Evolutionary conservation across 495 filamentous ascomycete species (phyloP).

Genomic region (Penicillium antarcticum): DNA sequence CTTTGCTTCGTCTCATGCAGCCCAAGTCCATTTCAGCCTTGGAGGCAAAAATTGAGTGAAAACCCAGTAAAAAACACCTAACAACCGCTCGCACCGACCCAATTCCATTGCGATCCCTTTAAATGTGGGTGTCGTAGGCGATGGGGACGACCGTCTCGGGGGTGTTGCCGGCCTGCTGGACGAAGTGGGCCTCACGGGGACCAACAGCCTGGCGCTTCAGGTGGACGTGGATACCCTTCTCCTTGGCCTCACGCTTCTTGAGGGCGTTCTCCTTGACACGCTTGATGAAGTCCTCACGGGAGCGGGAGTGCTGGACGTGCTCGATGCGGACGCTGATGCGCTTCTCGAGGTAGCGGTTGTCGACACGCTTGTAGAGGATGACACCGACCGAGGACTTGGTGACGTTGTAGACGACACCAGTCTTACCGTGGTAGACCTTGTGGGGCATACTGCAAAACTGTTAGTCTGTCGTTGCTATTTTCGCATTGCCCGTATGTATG

Average conservation of each 20-base stretch:
- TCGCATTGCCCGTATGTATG: not conserved
- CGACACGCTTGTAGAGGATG: constrained; percentile 97
- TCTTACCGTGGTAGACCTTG: constrained; percentile 99
- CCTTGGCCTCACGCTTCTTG: constrained; percentile 89
- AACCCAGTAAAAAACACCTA: constrained; percentile 45
- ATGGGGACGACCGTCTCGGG: constrained; percentile 91
- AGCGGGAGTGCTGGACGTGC: constrained; percentile 91
- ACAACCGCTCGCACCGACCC: constrained; percentile 40
- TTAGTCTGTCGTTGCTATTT: constrained; percentile 21
- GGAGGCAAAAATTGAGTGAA: constrained; percentile 26
- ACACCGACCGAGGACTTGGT: constrained; percentile 94
- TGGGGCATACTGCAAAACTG: constrained; percentile 75
- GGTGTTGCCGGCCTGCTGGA: constrained; percentile 70
- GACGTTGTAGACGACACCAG: constrained; percentile 96
- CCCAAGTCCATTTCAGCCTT: constrained; percentile 33
- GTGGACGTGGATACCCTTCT: constrained; percentile 76
- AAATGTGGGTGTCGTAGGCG: constrained; percentile 97
- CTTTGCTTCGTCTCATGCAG: constrained; percentile 46
- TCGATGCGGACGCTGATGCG: constrained; percentile 97
- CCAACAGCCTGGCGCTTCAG: constrained; percentile 84
- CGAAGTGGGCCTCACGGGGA: constrained; percentile 75
- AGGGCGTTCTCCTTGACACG: constrained; percentile 94
- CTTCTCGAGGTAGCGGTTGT: constrained; percentile 99
- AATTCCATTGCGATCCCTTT: constrained; percentile 46
- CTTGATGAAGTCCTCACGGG: constrained; percentile 90